A percentile compares a stretch with the other conserved stretches of the same genome.
Conservation (phyloP, 257 asterid genomes). For the Solanum peruvianum region DNA sequence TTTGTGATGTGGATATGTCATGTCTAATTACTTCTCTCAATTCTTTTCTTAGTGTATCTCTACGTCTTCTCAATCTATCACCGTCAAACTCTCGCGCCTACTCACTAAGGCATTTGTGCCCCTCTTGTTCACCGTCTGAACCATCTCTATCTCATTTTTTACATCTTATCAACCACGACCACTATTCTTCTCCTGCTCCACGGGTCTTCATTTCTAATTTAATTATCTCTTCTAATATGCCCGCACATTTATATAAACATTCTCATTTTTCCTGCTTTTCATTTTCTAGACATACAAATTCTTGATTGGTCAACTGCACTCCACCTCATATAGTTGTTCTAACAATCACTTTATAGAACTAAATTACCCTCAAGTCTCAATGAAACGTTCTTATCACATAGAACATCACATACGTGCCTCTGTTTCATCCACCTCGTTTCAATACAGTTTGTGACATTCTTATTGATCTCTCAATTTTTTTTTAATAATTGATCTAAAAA, state of each 20-base stretch:
- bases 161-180: neutral
- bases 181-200: neutral
- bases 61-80: neutral
- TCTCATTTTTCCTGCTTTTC: neutral
- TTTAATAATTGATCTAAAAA: neutral
- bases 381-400: neutral
- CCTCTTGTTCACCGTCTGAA: neutral
- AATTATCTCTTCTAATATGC: neutral
- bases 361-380: neutral
- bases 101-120: neutral
- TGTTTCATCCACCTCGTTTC: neutral
- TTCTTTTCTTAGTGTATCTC: neutral
- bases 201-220: neutral
- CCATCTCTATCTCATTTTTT: neutral
- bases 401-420: neutral
- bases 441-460: neutral
- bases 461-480: neutral
- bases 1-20: neutral
- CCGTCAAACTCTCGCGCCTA: neutral
- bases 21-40: neutral
- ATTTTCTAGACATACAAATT: neutral
- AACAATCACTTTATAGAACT: neutral
- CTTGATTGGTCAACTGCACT: neutral
- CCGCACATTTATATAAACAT: neutral
- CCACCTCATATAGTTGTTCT: neutral